Percentiles rank a stretch among this genome's conserved stretches.
Evolutionary conservation across 2,329 filamentous ascomycete species (phyloP).

Genomic region (Amylocarpus encephaloides): DNA sequence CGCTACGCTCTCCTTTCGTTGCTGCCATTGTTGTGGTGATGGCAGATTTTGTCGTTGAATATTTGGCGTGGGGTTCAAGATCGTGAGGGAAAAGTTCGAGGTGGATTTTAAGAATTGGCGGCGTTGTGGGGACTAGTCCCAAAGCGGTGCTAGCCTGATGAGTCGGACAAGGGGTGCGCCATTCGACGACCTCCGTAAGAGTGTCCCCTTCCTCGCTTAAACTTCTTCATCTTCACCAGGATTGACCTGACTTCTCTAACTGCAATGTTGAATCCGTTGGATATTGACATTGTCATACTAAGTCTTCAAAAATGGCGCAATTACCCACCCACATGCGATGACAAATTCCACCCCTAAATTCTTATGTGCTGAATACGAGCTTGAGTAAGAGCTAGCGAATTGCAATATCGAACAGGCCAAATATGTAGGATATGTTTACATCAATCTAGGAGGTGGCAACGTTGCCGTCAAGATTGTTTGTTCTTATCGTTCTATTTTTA

Average conservation of each 20-base stretch:
- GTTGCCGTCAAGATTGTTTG: no score
- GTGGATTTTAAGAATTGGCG: background rate
- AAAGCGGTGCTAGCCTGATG: background rate
- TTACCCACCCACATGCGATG: background rate
- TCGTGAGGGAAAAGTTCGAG: slow-evolving; percentile 15
- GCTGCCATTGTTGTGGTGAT: slow-evolving; percentile 44
- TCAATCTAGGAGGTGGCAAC: no score
- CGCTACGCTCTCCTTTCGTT: slow-evolving; percentile 47
- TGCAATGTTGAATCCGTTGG: background rate
- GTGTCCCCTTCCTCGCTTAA: background rate
- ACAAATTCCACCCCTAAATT: background rate
- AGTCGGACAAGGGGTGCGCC: background rate
- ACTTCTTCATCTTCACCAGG: background rate
- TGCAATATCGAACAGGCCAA: no score
- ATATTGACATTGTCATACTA: background rate
- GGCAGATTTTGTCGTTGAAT: slow-evolving; percentile 17
- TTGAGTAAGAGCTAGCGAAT: no score
- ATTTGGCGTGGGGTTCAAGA: background rate
- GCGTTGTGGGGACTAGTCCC: background rate
- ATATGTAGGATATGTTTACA: no score
- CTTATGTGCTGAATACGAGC: background rate
- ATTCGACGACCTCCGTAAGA: background rate
- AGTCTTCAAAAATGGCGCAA: background rate
- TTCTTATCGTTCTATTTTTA: no score
- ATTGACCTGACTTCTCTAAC: background rate